These are phyloP conservation scores for Cyberlindnera lachancei DNA, from an alignment of 805 yeast species.

Conservation along the genomic window DNA sequence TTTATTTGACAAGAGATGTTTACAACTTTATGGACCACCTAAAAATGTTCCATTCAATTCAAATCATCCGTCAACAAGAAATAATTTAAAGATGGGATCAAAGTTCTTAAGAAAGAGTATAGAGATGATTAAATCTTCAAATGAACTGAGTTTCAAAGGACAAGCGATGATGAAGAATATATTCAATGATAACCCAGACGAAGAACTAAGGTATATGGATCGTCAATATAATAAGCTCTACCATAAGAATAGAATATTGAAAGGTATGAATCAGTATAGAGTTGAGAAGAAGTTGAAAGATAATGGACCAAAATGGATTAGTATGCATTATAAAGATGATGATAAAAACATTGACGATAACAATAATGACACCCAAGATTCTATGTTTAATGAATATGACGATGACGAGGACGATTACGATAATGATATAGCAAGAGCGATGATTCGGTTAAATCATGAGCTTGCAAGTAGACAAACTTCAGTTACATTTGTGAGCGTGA, in stretches of 20 bases:
- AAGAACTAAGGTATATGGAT: not conserved
- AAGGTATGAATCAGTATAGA: not conserved
- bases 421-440: conserved; percentile 1
- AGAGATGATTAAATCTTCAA: not conserved
- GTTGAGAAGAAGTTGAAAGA: not conserved
- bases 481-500: not conserved
- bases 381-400: too few species aligned
- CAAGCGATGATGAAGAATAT: conserved; percentile 2
- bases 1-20: conserved; percentile 10
- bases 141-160: conserved; percentile 3
- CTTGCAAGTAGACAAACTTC: not conserved
- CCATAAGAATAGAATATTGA: not conserved
- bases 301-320: not conserved
- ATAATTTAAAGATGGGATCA: too few species aligned
- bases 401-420: conserved; percentile 1
- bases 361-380: too few species aligned
- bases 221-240: not conserved
- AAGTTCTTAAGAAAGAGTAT: not conserved
- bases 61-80: too few species aligned
- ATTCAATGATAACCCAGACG: conserved; percentile 1
- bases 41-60: not conserved
- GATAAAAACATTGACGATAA: too few species aligned
- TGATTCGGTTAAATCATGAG: not conserved
- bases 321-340: not conserved
- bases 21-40: conserved; percentile 1